Evolutionary conservation across 805 yeast genomes (phyloP).

Genomic region (Cyberlindnera bimundalis): DNA sequence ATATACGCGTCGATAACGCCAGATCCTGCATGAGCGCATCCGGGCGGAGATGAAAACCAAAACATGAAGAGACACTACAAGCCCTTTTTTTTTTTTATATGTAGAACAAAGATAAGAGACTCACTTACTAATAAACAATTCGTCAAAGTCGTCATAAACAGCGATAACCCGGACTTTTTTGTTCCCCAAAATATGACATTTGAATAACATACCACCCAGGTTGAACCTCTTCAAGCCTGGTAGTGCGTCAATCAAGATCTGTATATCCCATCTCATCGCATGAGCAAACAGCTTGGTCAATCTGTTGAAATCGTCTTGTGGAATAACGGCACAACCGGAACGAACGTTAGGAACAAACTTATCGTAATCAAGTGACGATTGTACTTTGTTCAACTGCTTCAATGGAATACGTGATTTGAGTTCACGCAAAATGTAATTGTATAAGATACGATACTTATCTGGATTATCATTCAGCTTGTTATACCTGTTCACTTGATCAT

Average conservation of each 20-base stretch:
- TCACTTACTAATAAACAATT: constrained; percentile 13
- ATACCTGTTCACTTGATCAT: neutral
- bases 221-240: constrained; percentile 23
- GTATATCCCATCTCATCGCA: constrained; percentile 21
- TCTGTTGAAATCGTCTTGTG: constrained; percentile 16
- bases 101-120: too few species aligned
- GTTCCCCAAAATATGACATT: constrained; percentile 3
- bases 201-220: constrained; percentile 29
- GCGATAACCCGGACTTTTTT: constrained; percentile 16
- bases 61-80: too few species aligned
- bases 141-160: constrained; percentile 27
- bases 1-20: too few species aligned
- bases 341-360: constrained; percentile 22
- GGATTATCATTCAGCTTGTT: constrained; percentile 20
- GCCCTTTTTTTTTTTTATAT: too few species aligned
- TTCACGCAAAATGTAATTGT: constrained; percentile 21
- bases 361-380: constrained; percentile 22
- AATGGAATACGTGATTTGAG: constrained; percentile 26
- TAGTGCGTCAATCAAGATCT: constrained; percentile 12
- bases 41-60: too few species aligned
- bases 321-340: constrained; percentile 15
- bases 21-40: too few species aligned
- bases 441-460: constrained; percentile 21
- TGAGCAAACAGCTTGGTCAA: constrained; percentile 25
- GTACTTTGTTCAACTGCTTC: constrained; percentile 26